A percentile compares a stretch with the other conserved stretches of the same genome.
phyloP scores from a whole-genome alignment of 2,329 filamentous ascomycete species.

The Fusarium musae region DNA sequence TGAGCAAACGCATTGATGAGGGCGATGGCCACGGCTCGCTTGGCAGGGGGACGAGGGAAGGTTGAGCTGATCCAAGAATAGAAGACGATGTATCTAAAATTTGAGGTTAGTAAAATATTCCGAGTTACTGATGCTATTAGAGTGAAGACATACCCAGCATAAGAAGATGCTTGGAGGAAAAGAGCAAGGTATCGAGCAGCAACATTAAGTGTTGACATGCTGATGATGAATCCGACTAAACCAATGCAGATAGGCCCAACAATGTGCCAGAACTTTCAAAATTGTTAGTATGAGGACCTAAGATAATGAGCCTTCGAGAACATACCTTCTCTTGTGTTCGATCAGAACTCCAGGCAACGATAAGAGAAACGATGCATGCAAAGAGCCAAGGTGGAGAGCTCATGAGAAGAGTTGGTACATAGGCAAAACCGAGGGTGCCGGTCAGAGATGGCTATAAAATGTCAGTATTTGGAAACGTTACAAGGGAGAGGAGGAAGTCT shows the following conservation, averaged over 20 bases:
- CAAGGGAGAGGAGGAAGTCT: neutral
- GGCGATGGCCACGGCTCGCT: conserved; percentile 69
- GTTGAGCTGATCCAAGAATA: conserved; percentile 69
- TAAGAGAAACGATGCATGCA: conserved; percentile 64
- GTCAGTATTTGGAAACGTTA: neutral
- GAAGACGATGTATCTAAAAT: conserved; percentile 61
- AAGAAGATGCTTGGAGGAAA: conserved; percentile 68
- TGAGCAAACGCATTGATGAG: conserved; percentile 69
- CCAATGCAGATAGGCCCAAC: conserved; percentile 63
- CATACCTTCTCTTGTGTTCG: conserved; percentile 62
- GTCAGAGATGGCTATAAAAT: conserved; percentile 57
- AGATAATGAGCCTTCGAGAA: neutral
- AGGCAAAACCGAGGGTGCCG: conserved; percentile 62
- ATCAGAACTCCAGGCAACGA: conserved; percentile 67
- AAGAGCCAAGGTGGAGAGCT: conserved; percentile 69
- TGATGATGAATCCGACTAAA: conserved; percentile 67
- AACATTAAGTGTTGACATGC: conserved; percentile 65
- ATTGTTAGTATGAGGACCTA: neutral
- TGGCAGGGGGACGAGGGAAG: conserved; percentile 68
- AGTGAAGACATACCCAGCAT: conserved; percentile 52
- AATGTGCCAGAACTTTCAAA: conserved; percentile 66
- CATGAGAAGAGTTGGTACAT: conserved; percentile 65
- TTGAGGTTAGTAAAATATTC: neutral
- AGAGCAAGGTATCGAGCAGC: conserved; percentile 69
- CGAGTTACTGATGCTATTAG: rapidly evolving